Base-by-base conservation (phyloP, 768 basidiomycete genomes). In the Tylopilus balloui region DNA sequence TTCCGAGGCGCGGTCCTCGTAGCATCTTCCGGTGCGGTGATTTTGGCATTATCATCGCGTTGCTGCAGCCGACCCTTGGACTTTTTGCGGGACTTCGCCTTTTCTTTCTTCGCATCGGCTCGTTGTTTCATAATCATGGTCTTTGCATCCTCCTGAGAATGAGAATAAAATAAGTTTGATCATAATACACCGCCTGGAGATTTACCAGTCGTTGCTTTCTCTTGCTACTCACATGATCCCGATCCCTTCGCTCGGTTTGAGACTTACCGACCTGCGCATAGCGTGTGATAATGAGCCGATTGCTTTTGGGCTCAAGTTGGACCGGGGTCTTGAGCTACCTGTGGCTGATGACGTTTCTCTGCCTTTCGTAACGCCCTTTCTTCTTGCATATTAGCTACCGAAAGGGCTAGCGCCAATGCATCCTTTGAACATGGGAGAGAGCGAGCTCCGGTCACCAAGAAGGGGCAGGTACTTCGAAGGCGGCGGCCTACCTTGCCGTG, bases 321-420 rank as follows among this genome's bases (percentile, higher is more conserved):
- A 38, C 43, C 25, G 40, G 35, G 36, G 44, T 31, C 6, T 36
- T 52, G 46, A 29, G 45, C 43, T 39, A 73, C 76, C 73, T 74
- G 71, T 57, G 64, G 48, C 53, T 64, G 67, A 40, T 68, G 73
- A 54, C 64, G 68, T 56, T 68, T 77, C 56, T 70, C 68, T 44
- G 62, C 63, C 58, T 71, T 78, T 8, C 54, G 64, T 43, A 64
- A 60, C 6, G 68, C 53, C 47, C 73, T 78, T 57, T 76, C 59
- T 62, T 81, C 79, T 51, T 78, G 73, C 14, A 53, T 58, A 28
- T 59, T 60, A n/a, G 66, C 73, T 59, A 81, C 77, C 31, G 71
- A 71, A 51, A 66, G 57, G n/a, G 79, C 79, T 12, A 81, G 62
- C 43, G 63, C 63, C 50, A 78, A 54, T 6, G 73, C 71, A 52